Percentiles rank a stretch among this genome's conserved stretches.
Conservation (phyloP, 148 eudicot genomes). For the Chenopodium formosanum region DNA sequence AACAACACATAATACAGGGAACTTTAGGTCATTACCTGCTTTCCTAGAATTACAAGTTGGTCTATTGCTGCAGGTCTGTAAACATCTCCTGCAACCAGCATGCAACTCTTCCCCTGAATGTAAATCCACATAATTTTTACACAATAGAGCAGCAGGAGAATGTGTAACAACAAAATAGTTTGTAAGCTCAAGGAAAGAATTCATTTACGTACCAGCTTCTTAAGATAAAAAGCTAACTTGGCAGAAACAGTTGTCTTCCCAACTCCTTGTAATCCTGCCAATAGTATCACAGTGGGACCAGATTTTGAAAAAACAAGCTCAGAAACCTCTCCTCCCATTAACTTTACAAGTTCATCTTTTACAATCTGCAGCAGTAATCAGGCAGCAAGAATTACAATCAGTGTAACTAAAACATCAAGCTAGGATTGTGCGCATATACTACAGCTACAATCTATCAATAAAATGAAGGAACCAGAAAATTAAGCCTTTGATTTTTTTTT, state of each 20-base stretch:
- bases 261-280: constrained; percentile 98
- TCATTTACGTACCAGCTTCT: constrained; percentile 66
- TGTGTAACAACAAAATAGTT: background rate
- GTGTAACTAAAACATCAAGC: background rate
- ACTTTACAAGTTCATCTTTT: constrained; percentile 76
- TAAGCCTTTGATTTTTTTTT: background rate
- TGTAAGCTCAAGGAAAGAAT: constrained; percentile 6
- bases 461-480: background rate
- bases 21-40: constrained; percentile 53
- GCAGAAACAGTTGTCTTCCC: constrained; percentile 98
- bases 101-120: constrained; percentile 88
- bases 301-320: constrained; percentile 82
- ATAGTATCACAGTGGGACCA: constrained; percentile 78
- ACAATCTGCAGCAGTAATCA: constrained; percentile 65
- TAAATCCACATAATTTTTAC: background rate
- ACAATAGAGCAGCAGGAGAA: background rate
- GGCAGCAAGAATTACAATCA: background rate
- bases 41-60: constrained; percentile 83
- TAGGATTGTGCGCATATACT: background rate
- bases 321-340: constrained; percentile 97
- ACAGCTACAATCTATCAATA: background rate
- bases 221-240: constrained; percentile 85
- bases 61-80: constrained; percentile 99
- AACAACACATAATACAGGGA: background rate
- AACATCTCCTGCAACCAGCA: constrained; percentile 97